Evolutionary conservation across 1,284 basidiomycete genomes (phyloP).

Genomic region (Pisolithus thermaeus): DNA sequence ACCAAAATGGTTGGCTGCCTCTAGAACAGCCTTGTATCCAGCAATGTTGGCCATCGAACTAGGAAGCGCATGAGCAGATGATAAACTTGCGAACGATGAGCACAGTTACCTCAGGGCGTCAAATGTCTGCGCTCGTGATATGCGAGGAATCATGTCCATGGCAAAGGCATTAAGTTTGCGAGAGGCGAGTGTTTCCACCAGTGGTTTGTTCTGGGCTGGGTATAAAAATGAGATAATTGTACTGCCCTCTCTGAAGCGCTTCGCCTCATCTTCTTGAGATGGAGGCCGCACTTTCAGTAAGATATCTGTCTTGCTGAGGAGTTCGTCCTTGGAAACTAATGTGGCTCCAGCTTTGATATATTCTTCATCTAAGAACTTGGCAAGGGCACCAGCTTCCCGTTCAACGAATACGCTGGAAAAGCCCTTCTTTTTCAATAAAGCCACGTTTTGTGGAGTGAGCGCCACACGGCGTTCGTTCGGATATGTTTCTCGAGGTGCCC

Average conservation of each 20-base stretch:
- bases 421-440: slow-evolving; percentile 74
- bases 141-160: slow-evolving; percentile 87
- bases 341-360: slow-evolving; percentile 75
- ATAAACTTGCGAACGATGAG: background rate
- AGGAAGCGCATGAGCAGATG: background rate
- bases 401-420: slow-evolving; percentile 70
- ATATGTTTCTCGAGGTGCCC: slow-evolving; percentile 70
- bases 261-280: slow-evolving; percentile 51
- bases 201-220: slow-evolving; percentile 70
- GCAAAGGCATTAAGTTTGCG: slow-evolving; percentile 60
- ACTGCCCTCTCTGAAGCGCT: slow-evolving; percentile 59
- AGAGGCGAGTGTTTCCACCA: slow-evolving; percentile 61
- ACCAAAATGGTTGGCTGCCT: slow-evolving; percentile 83
- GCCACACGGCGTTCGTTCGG: slow-evolving; percentile 75
- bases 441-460: slow-evolving; percentile 71
- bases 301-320: slow-evolving; percentile 64
- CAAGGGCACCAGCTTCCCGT: slow-evolving; percentile 59
- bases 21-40: slow-evolving; percentile 82
- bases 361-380: slow-evolving; percentile 75
- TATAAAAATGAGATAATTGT: slow-evolving; percentile 83
- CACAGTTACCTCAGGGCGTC: slow-evolving; percentile 67
- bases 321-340: slow-evolving; percentile 57
- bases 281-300: slow-evolving; percentile 80
- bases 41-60: slow-evolving; percentile 90
- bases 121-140: slow-evolving; percentile 81